A percentile compares a stretch with the other conserved stretches of the same genome.
phyloP scores from a whole-genome alignment of 2,329 filamentous ascomycete species.

The Pestalotiopsis sp. region DNA sequence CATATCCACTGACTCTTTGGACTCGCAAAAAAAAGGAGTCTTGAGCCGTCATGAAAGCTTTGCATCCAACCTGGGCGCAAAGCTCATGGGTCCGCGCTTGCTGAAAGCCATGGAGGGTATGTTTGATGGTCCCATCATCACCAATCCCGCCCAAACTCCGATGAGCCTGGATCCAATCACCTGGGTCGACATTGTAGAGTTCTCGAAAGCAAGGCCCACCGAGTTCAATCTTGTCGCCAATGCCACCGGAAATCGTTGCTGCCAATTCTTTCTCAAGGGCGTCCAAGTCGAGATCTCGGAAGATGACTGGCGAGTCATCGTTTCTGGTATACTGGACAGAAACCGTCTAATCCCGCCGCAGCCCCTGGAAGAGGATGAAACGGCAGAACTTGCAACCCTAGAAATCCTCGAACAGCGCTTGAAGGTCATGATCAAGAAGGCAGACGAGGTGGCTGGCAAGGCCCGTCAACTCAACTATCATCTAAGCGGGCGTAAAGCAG shows the following conservation, averaged over 20 bases:
- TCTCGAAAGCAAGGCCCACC: constrained; percentile 75
- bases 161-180: constrained; percentile 57
- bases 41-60: constrained; percentile 84
- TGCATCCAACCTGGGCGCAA: constrained; percentile 80
- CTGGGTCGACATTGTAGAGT: constrained; percentile 85
- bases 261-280: constrained; percentile 81
- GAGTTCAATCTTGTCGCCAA: constrained; percentile 74
- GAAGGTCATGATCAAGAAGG: constrained; percentile 74
- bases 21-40: constrained; percentile 52
- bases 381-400: constrained; percentile 79
- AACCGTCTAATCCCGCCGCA: constrained; percentile 71
- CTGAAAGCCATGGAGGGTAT: constrained; percentile 84
- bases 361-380: constrained; percentile 82
- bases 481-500: constrained; percentile 71
- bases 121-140: constrained; percentile 76
- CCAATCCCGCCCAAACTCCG: constrained; percentile 54
- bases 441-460: constrained; percentile 66
- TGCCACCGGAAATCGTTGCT: constrained; percentile 68
- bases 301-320: constrained; percentile 83
- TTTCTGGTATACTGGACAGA: constrained; percentile 79
- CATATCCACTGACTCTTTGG: neutral
- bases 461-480: constrained; percentile 80
- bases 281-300: constrained; percentile 82
- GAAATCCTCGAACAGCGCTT: constrained; percentile 82
- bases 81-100: constrained; percentile 77